Base-by-base conservation (phyloP, 441 rosid genomes). In the Pelargonium cotyledonis region DNA sequence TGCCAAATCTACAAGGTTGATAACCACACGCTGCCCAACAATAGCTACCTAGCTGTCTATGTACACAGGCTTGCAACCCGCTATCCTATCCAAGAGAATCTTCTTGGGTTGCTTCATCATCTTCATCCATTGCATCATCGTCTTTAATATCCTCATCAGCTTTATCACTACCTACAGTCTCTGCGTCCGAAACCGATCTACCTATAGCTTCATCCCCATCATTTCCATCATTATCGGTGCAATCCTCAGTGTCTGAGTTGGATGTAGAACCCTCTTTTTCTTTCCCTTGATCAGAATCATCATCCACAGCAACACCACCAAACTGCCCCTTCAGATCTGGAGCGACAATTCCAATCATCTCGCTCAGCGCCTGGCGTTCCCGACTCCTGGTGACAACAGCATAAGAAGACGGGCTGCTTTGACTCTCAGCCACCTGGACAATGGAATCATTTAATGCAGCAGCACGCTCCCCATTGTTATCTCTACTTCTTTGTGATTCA, bases 271-370 rank as follows among this genome's bases (percentile, higher is more conserved):
- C 81, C 61, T 65, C 77, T 63, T 81, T 77, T 60, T 65, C 77
- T 62, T 67, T 73, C 43, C 65, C 79, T 46, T 72, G 77, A 63
- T 74, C 79, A 65, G n/a, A 72, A 57, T 67, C 81, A 65, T 41
- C 68, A 60, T 73, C 75, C 65, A 21, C 14, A 21, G 57, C 55
- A 23, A 70, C 76, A 51, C 60, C 81, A 53, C 68, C 66, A 75
- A 86, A 87, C 66, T 80, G 82, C 65, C 80, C 89, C 73, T 85
- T 89, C 49, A 83, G 67, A 71, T 84, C 87, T 46, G 92, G 90
- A 49, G 86, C 90, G 19, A 83, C 88, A 63, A 86, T 88, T 35
- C 88, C 88, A 55, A 80, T 83, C 90, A 86, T 81, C 80, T 85
- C 85, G 43, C 85, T 82, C 75, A 84, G 70, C 51, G 76, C 90